Percentiles rank a stretch among this genome's conserved stretches.
phyloP scores from a whole-genome alignment of 1,284 basidiomycete genomes.

The Fomitopsis schrenkii region DNA sequence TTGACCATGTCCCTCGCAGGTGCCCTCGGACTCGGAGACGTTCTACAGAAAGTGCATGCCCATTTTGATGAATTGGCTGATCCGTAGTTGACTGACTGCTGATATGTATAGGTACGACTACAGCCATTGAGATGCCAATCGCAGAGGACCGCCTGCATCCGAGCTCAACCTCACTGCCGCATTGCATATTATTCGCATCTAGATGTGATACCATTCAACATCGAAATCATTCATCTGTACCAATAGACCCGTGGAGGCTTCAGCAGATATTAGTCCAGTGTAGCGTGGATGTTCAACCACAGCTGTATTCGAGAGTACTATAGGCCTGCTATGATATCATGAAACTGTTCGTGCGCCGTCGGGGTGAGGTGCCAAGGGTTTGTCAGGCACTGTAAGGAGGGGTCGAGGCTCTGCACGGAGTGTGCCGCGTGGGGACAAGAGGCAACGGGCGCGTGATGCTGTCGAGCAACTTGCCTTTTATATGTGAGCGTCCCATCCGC shows the following conservation, averaged over 20 bases:
- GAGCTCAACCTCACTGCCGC: slow-evolving; percentile 10
- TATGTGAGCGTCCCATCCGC: slow-evolving; percentile 2
- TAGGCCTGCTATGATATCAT: background rate
- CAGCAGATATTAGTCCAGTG: background rate
- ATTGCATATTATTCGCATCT: background rate
- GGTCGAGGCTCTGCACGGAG: background rate
- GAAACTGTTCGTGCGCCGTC: background rate
- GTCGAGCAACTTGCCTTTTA: slow-evolving; percentile 1
- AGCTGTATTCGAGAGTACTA: background rate
- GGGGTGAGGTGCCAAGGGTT: background rate
- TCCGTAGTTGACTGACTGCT: slow-evolving; percentile 8
- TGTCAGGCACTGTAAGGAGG: background rate
- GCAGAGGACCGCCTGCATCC: background rate
- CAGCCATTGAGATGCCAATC: slow-evolving; percentile 33
- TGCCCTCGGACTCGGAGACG: slow-evolving; percentile 77
- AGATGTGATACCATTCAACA: background rate
- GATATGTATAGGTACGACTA: slow-evolving; percentile 61
- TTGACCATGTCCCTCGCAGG: slow-evolving; percentile 17
- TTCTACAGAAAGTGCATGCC: slow-evolving; percentile 82
- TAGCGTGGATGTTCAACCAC: slow-evolving; percentile 1
- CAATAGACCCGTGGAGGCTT: background rate
- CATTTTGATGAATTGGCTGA: background rate
- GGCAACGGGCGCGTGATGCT: slow-evolving; percentile 1
- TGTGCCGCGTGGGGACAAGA: background rate
- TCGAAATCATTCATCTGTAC: background rate